These are phyloP conservation scores for Kwoniella europaea DNA, from an alignment of 768 basidiomycete species.

Conservation along the genomic window DNA sequence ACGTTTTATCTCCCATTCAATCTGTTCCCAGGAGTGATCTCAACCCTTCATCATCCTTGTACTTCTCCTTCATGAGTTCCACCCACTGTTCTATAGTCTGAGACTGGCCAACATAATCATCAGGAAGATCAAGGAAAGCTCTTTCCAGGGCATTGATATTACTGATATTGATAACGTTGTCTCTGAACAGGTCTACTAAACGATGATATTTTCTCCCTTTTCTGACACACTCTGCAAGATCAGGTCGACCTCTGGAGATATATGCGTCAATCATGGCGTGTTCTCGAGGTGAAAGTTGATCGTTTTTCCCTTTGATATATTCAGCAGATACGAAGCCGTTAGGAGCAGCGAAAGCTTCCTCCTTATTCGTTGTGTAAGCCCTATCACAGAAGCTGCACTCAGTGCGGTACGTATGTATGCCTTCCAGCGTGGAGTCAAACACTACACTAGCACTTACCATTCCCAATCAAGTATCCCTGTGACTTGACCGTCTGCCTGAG, in stretches of 20 bases:
- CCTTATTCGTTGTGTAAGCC: conserved; percentile 17
- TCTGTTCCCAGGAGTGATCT: not conserved
- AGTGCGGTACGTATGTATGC: no score
- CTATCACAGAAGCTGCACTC: not conserved
- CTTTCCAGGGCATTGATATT: not conserved
- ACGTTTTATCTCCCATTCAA: no score
- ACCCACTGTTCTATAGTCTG: conserved; percentile 14
- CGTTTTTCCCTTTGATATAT: conserved; percentile 1
- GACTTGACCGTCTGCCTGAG: conserved; percentile 40
- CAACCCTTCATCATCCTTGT: conserved; percentile 9
- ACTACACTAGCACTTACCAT: conserved; percentile 10
- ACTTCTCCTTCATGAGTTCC: not conserved
- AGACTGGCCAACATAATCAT: not conserved
- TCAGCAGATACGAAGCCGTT: not conserved
- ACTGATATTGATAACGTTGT: not conserved
- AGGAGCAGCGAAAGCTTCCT: conserved; percentile 19
- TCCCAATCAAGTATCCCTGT: conserved; percentile 55
- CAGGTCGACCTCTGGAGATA: not conserved
- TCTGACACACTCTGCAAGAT: conserved; percentile 1
- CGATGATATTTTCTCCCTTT: conserved; percentile 15
- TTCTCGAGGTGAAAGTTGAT: not conserved
- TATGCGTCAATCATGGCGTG: not conserved
- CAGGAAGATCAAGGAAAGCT: conserved; percentile 1
- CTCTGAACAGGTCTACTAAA: not conserved
- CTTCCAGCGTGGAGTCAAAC: no score